A percentile compares a stretch with the other conserved stretches of the same genome.
Conservation (phyloP, 495 filamentous ascomycete species). For the Recurvomyces mirabilis region DNA sequence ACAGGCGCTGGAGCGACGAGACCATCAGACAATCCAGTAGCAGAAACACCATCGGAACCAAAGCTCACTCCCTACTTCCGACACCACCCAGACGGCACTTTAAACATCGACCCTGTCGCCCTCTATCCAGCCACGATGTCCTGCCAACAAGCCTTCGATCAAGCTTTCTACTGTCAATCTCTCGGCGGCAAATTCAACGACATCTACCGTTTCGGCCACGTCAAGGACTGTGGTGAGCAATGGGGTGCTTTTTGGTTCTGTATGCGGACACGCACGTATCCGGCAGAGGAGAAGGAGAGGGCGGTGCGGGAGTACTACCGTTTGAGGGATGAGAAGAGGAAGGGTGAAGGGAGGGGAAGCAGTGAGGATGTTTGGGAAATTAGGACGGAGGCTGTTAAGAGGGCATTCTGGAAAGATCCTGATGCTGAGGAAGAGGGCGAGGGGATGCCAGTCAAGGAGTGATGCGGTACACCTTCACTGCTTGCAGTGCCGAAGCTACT, state of each 20-base stretch:
- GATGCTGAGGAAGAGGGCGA: slow-evolving; percentile 40
- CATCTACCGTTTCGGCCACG: slow-evolving; percentile 71
- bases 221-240: slow-evolving; percentile 63
- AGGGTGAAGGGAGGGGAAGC: slow-evolving; percentile 44
- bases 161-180: slow-evolving; percentile 89
- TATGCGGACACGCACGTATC: slow-evolving; percentile 61
- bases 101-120: slow-evolving; percentile 45
- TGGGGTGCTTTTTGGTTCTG: slow-evolving; percentile 94
- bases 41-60: neutral
- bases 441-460: neutral
- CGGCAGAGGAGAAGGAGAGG: slow-evolving; percentile 35
- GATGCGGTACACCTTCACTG: too few species aligned
- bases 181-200: slow-evolving; percentile 77
- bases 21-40: neutral
- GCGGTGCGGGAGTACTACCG: slow-evolving; percentile 60
- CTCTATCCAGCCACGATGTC: slow-evolving; percentile 72
- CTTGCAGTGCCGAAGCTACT: too few species aligned
- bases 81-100: slow-evolving; percentile 11
- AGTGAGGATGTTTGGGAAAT: slow-evolving; percentile 90
- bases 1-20: slow-evolving; percentile 11
- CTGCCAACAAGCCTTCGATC: slow-evolving; percentile 83
- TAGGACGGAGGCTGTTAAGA: slow-evolving; percentile 40
- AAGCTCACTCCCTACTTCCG: slow-evolving; percentile 3
- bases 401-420: slow-evolving; percentile 48
- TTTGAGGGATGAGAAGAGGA: slow-evolving; percentile 63